Percentiles rank a stretch among this genome's conserved stretches.
Conservation (phyloP, 495 filamentous ascomycete species). For the Letharia lupina region DNA sequence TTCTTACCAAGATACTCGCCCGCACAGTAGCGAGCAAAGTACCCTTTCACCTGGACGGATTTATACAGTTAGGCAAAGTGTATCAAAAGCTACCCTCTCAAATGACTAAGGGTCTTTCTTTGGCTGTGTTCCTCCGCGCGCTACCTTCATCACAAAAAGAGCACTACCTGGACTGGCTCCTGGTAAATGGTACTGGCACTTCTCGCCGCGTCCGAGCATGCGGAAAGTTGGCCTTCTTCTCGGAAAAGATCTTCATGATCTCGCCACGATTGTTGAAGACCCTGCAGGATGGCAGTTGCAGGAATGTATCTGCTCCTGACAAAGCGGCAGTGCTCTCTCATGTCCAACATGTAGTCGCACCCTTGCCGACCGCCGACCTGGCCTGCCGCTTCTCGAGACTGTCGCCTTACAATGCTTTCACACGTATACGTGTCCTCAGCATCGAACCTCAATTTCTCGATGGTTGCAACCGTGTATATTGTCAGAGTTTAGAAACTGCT, state of each 20-base stretch:
- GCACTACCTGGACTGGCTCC: neutral
- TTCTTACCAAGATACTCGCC: neutral
- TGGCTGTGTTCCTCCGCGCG: neutral
- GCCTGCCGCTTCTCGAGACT: neutral
- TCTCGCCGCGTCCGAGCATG: neutral
- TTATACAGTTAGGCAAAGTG: neutral
- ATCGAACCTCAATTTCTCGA: neutral
- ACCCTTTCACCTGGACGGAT: neutral
- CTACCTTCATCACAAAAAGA: neutral
- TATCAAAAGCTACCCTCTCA: neutral
- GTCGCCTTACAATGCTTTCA: neutral
- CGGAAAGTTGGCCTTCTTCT: neutral
- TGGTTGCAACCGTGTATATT: no score
- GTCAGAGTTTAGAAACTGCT: neutral
- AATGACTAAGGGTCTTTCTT: no score
- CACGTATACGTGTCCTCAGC: neutral
- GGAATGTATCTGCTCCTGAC: neutral
- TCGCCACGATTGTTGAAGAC: neutral
- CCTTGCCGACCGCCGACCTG: neutral
- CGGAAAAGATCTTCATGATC: neutral
- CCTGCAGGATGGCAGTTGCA: neutral
- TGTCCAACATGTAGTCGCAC: neutral
- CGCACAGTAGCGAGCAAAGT: neutral
- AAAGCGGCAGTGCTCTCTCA: neutral
- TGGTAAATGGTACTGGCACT: neutral